Evolutionary conservation across 108 stramenopile species (phyloP).

Genomic region (Skeletonema tropicum): DNA sequence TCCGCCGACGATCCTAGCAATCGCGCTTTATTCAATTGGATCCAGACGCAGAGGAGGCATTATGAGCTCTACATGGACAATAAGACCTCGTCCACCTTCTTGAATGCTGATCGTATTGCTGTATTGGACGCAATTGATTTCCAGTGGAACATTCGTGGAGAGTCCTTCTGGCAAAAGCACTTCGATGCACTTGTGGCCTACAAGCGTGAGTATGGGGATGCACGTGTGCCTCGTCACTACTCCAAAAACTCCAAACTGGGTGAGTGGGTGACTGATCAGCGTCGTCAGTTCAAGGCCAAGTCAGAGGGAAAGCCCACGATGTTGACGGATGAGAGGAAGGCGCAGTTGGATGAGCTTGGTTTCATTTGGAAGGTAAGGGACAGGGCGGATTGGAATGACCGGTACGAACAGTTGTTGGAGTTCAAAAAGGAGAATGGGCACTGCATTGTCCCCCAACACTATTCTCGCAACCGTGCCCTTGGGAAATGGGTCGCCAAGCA

Average conservation of each 20-base stretch:
- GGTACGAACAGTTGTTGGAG: conserved; percentile 66
- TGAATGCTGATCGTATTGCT: conserved; percentile 47
- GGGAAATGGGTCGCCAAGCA: conserved; percentile 89
- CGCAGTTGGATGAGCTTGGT: conserved; percentile 63
- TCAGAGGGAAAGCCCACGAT: conserved; percentile 48
- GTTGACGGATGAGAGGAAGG: conserved; percentile 67
- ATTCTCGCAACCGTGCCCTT: conserved; percentile 55
- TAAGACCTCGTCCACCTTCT: conserved; percentile 6
- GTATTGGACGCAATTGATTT: conserved; percentile 43
- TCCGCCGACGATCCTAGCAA: conserved; percentile 16
- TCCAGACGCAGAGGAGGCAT: conserved; percentile 51
- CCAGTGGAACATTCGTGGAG: conserved; percentile 43
- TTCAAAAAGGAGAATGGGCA: conserved; percentile 62
- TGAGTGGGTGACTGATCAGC: conserved; percentile 72
- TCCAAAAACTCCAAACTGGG: conserved; percentile 59
- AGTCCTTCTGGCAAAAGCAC: conserved; percentile 57
- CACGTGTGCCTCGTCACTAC: conserved; percentile 60
- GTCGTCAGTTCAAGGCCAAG: conserved; percentile 60
- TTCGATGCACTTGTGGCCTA: conserved; percentile 56
- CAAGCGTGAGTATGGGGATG: conserved; percentile 66
- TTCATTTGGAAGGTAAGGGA: conserved; percentile 76
- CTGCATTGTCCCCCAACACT: conserved; percentile 70
- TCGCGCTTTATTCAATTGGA: conserved; percentile 44
- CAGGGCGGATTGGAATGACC: conserved; percentile 70
- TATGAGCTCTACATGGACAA: conserved; percentile 49